These are phyloP conservation scores for Russula ochroleuca DNA, from an alignment of 768 basidiomycete genomes.

Conservation along the genomic window DNA sequence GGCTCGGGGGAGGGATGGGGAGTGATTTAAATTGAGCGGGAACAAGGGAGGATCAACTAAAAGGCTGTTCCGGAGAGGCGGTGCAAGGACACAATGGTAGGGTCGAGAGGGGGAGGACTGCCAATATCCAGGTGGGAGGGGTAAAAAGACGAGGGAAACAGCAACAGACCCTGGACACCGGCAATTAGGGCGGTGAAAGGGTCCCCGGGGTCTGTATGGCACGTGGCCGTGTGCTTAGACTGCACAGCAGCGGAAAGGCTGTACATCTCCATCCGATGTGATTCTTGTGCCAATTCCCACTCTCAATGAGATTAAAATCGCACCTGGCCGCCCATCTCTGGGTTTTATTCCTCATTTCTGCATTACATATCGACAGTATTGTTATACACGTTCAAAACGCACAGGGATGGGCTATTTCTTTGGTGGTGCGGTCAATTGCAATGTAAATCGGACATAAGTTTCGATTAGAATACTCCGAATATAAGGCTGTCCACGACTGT, in stretches of 20 bases:
- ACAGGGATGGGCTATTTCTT: not conserved
- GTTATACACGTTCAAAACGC: not conserved
- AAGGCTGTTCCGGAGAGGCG: constrained; percentile 21
- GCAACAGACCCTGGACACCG: not conserved
- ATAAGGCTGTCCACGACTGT: not conserved
- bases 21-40: constrained; percentile 10
- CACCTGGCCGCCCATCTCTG: not conserved
- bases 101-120: not conserved
- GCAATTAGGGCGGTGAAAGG: not conserved
- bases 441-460: not conserved
- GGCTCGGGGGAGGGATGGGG: not conserved
- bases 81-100: constrained; percentile 6
- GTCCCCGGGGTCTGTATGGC: not conserved
- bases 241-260: not conserved
- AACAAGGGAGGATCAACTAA: constrained; percentile 4
- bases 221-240: not conserved
- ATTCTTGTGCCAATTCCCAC: not conserved
- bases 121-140: not conserved
- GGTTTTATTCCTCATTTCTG: not conserved
- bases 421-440: not conserved
- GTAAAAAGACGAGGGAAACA: not conserved
- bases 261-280: not conserved
- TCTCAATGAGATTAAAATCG: not conserved
- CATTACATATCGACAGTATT: not conserved
- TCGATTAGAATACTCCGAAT: not conserved